Evolutionary conservation across 2,329 filamentous ascomycete species (phyloP).

Genomic region (Colletotrichum gloeosporioides): DNA sequence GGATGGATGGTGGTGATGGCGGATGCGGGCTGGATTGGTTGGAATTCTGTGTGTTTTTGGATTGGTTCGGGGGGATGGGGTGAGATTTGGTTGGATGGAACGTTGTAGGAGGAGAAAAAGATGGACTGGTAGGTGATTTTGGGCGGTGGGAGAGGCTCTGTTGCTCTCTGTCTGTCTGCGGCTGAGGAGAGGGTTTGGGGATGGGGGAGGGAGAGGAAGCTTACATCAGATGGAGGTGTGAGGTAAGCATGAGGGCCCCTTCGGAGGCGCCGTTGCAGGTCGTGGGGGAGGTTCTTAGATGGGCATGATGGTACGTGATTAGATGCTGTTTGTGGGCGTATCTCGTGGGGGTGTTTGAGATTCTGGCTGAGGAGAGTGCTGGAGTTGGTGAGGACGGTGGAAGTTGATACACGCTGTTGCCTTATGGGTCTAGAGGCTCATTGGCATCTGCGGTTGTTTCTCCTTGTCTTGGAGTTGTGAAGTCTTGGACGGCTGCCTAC

Average conservation of each 20-base stretch:
- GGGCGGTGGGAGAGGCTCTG: not conserved
- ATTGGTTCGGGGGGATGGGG: not conserved
- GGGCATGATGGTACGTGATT: rapidly evolving
- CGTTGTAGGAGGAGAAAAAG: not conserved
- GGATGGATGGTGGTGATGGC: not conserved
- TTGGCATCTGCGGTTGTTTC: not conserved
- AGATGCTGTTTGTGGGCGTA: not conserved
- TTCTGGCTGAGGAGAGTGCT: not conserved
- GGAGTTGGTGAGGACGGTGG: not conserved
- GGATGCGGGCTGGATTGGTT: not conserved
- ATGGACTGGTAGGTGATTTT: not conserved
- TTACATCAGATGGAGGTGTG: not conserved
- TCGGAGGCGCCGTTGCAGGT: not conserved
- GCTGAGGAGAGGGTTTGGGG: not conserved
- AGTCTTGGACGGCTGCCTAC: not conserved
- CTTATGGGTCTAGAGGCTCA: not conserved
- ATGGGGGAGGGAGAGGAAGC: not conserved
- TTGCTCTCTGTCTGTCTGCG: not conserved
- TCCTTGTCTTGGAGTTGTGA: not conserved
- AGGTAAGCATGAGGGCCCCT: not conserved
- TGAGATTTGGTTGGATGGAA: not conserved
- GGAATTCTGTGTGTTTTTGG: not conserved
- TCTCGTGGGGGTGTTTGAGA: not conserved
- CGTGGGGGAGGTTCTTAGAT: not conserved
- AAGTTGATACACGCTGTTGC: not conserved